phyloP scores from a whole-genome alignment of 305 asterid genomes.

The Rubia occidens region DNA sequence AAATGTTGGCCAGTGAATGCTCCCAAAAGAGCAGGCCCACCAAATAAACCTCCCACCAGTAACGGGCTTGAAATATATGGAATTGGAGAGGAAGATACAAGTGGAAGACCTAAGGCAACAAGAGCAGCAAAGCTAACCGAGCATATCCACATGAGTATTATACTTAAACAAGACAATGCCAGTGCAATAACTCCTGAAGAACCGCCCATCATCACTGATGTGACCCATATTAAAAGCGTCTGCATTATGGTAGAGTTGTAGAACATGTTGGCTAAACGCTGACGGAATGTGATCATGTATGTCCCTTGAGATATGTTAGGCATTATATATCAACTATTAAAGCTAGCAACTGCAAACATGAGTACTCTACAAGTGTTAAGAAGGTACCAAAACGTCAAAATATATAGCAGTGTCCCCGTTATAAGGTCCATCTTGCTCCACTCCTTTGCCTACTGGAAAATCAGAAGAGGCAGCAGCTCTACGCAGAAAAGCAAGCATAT shows the following conservation, averaged over 20 bases:
- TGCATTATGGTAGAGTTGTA: conserved; percentile 78
- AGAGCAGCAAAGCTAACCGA: conserved; percentile 43
- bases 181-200: conserved; percentile 52
- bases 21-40: conserved; percentile 88
- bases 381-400: conserved; percentile 75
- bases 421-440: conserved; percentile 33
- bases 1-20: conserved; percentile 80
- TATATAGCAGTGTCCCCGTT: conserved; percentile 58
- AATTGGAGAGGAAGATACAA: conserved; percentile 61
- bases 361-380: not conserved
- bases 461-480: conserved; percentile 66
- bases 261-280: conserved; percentile 61
- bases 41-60: conserved; percentile 68
- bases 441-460: conserved; percentile 46
- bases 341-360: conserved; percentile 2
- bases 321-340: not conserved
- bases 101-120: conserved; percentile 58
- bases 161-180: conserved; percentile 49
- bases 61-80: conserved; percentile 74
- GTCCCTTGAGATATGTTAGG: conserved; percentile 46
- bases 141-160: conserved; percentile 74
- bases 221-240: conserved; percentile 64
- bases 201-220: conserved; percentile 72
- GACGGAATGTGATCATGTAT: conserved; percentile 71
- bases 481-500: conserved; percentile 86